Percentiles rank a stretch among this genome's conserved stretches.
These are phyloP conservation scores for Stagonosporopsis cucurbitacearum DNA, from an alignment of 2,329 filamentous ascomycete genomes.

Conservation along the genomic window DNA sequence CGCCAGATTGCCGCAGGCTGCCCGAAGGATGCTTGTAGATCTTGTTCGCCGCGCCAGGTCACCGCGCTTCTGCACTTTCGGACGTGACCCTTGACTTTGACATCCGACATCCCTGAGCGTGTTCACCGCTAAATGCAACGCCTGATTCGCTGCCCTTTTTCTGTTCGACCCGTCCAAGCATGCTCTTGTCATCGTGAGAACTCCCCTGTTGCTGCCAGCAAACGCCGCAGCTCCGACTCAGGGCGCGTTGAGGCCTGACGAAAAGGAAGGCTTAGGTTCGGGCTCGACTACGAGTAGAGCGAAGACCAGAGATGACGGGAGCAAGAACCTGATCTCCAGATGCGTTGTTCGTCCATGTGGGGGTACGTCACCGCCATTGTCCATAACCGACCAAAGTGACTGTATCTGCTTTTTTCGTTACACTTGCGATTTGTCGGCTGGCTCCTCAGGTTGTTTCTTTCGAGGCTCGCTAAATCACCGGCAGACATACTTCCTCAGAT, in stretches of 20 bases:
- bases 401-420: slow-evolving; percentile 40
- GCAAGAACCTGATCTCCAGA: slow-evolving; percentile 25
- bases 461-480: slow-evolving; percentile 35
- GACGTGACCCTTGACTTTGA: slow-evolving; percentile 35
- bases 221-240: slow-evolving; percentile 39
- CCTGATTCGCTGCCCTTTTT: slow-evolving; percentile 47
- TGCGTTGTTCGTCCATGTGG: slow-evolving; percentile 34
- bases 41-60: slow-evolving; percentile 51
- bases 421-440: slow-evolving; percentile 31
- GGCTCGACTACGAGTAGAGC: slow-evolving; percentile 31
- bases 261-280: slow-evolving; percentile 36
- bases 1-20: slow-evolving; percentile 45
- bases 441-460: slow-evolving; percentile 40
- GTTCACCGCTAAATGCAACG: slow-evolving; percentile 44
- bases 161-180: slow-evolving; percentile 22
- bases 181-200: slow-evolving; percentile 32
- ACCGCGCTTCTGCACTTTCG: slow-evolving; percentile 45
- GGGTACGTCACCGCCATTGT: slow-evolving; percentile 44
- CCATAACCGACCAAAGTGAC: slow-evolving; percentile 23
- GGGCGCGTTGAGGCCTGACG: slow-evolving; percentile 40
- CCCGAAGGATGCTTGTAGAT: slow-evolving; percentile 47
- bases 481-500: slow-evolving; percentile 39
- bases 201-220: slow-evolving; percentile 30
- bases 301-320: slow-evolving; percentile 35
- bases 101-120: slow-evolving; percentile 45